Base-by-base conservation (phyloP, 1,284 basidiomycete species). In the Sutorius eximius region DNA sequence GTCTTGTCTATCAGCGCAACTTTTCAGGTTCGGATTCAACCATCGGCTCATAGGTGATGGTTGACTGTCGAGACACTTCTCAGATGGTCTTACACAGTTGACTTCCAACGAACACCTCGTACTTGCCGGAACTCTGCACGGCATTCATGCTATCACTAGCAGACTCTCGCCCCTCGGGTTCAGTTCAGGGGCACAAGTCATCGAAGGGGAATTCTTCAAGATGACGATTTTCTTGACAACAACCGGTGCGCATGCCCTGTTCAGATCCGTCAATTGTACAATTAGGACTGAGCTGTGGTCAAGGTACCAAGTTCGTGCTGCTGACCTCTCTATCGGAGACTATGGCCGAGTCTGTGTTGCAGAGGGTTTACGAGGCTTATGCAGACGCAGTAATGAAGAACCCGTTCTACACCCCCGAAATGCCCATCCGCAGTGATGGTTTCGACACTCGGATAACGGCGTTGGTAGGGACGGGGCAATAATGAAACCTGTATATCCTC, bases 321-420 rank as follows among this genome's bases (percentile, higher is more conserved):
- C 76, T 98, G 44, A 93, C 91, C 2, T 90, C 91, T 1, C 75
- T 91, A 15, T 78, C 86, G 44, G 90, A 96, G 68, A 74, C 82
- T 51, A 81, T 83, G 27, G 84, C 89, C 33, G 93, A 95, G 53
- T 72, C 82, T 3, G 75, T 88, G 11, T 73, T 94, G 47, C 87
- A 90, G 66, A 90, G 85, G 68, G 86, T 93, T 51, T 97, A 97
- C 73, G 93, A 96, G 71, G 83, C 83, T 15, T 98, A 95, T 75
- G 81, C 93, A 2, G 95, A 98, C 68, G 87, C 91, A 5, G 95
- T 97, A 51, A 97, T 98, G 94, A 98, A 99, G 80, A 98, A 98
- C 69, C 97, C 97, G 1, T 99, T 99, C 75, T 95, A 99, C 71
- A 97, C 94, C 4, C 90, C 91, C 27, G 97, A 99, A 73, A 99